Conservation (phyloP, 192 early-diverging fungal genomes). For the Gamsiella multidivaricata region DNA sequence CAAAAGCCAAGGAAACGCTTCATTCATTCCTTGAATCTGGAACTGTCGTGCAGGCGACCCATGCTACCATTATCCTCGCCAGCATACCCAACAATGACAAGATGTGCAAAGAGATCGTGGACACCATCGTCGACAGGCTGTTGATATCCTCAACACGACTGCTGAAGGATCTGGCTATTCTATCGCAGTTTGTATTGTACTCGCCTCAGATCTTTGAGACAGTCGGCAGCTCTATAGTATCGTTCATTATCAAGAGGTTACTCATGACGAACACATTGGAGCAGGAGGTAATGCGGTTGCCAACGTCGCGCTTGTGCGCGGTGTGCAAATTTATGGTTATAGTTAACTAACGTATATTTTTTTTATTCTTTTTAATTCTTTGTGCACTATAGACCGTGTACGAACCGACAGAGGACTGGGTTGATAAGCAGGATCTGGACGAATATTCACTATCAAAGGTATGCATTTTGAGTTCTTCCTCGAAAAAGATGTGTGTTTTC, state of each 20-base stretch:
- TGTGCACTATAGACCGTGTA: slow-evolving; percentile 26
- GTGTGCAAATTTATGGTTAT: not conserved
- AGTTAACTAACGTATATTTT: not conserved
- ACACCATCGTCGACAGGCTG: slow-evolving; percentile 48
- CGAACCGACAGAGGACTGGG: slow-evolving; percentile 68
- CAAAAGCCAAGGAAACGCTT: slow-evolving; percentile 43
- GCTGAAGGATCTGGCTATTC: slow-evolving; percentile 60
- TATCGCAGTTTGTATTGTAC: slow-evolving; percentile 73
- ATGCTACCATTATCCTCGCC: slow-evolving; percentile 78
- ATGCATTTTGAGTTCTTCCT: too few species aligned
- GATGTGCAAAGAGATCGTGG: slow-evolving; percentile 61
- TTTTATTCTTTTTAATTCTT: not conserved
- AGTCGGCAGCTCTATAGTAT: slow-evolving; percentile 59
- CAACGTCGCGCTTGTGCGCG: not conserved
- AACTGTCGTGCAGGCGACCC: slow-evolving; percentile 69
- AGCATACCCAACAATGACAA: slow-evolving; percentile 62
- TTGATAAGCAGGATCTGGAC: slow-evolving; percentile 67
- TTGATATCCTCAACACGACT: slow-evolving; percentile 46
- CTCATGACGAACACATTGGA: slow-evolving; percentile 55
- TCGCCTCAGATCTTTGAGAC: slow-evolving; percentile 64
- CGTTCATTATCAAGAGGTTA: slow-evolving; percentile 72
- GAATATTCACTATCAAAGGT: slow-evolving; percentile 70
- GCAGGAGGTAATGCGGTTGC: slow-evolving; percentile 52
- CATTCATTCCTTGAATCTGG: slow-evolving; percentile 53
- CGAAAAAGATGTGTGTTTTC: not conserved